Conservation (phyloP, 2,329 filamentous ascomycete genomes). For the Epicoccum sorghinum region DNA sequence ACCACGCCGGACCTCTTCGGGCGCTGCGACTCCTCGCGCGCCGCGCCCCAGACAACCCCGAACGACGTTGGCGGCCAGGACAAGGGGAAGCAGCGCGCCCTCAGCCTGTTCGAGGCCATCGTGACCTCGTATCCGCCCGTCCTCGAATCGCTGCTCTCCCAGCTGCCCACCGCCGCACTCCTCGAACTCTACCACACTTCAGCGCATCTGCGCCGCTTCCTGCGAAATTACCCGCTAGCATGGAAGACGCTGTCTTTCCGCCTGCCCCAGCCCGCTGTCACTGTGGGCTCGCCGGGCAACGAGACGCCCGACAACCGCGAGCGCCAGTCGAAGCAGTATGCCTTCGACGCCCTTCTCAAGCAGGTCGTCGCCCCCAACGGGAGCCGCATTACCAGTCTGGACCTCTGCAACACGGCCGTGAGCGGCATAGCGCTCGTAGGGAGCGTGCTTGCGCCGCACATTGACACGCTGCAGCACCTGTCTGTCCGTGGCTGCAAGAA, state of each 20-base stretch:
- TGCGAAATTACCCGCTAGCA: constrained; percentile 63
- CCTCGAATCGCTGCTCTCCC: constrained; percentile 63
- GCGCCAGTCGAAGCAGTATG: constrained; percentile 63
- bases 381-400: constrained; percentile 61
- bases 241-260: constrained; percentile 67
- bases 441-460: constrained; percentile 60
- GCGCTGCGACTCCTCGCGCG: constrained; percentile 19
- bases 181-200: constrained; percentile 66
- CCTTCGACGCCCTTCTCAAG: constrained; percentile 63
- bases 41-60: neutral
- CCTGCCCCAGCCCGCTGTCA: constrained; percentile 51
- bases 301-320: constrained; percentile 49
- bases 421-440: constrained; percentile 63
- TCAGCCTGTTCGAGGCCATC: constrained; percentile 59
- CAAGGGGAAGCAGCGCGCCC: constrained; percentile 15
- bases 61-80: neutral
- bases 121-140: constrained; percentile 63
- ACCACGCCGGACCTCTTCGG: constrained; percentile 21
- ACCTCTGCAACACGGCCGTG: constrained; percentile 66
- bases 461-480: constrained; percentile 63
- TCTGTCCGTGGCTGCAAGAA: constrained; percentile 69
- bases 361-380: constrained; percentile 63
- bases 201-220: constrained; percentile 59
- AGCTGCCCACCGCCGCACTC: constrained; percentile 62
- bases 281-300: constrained; percentile 46